phyloP scores from a whole-genome alignment of 805 yeast species.

The Candida golubevii region DNA sequence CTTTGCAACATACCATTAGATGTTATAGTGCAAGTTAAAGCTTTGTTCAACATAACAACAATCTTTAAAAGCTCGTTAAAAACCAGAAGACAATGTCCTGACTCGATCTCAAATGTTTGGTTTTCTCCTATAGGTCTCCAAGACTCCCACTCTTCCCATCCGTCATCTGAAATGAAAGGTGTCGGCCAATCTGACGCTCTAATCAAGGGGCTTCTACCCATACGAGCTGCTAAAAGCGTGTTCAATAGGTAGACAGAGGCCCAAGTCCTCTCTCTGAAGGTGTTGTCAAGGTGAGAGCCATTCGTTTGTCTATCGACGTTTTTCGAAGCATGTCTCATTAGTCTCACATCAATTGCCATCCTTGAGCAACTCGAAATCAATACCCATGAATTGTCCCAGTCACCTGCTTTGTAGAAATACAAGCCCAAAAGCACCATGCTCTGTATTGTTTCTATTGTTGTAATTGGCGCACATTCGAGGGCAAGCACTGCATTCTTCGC shows the following conservation, averaged over 20 bases:
- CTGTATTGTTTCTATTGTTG: constrained; percentile 24
- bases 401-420: constrained; percentile 20
- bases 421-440: constrained; percentile 20
- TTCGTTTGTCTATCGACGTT: not conserved
- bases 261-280: constrained; percentile 24
- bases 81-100: constrained; percentile 20
- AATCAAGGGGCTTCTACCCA: constrained; percentile 23
- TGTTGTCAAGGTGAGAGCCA: constrained; percentile 13
- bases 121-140: constrained; percentile 14
- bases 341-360: constrained; percentile 24
- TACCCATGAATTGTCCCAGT: constrained; percentile 25
- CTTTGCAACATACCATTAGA: not conserved
- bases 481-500: constrained; percentile 21
- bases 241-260: constrained; percentile 19
- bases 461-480: constrained; percentile 18
- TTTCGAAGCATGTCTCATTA: constrained; percentile 13
- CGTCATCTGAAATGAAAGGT: constrained; percentile 18
- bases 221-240: constrained; percentile 21
- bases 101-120: constrained; percentile 12
- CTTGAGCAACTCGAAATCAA: constrained; percentile 20
- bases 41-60: constrained; percentile 17
- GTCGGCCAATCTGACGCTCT: constrained; percentile 24
- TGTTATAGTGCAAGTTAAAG: constrained; percentile 21
- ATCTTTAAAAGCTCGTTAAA: constrained; percentile 18
- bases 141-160: constrained; percentile 27